Evolutionary conservation across 345 rosid genomes (phyloP).

Genomic region (Salix udensis): DNA sequence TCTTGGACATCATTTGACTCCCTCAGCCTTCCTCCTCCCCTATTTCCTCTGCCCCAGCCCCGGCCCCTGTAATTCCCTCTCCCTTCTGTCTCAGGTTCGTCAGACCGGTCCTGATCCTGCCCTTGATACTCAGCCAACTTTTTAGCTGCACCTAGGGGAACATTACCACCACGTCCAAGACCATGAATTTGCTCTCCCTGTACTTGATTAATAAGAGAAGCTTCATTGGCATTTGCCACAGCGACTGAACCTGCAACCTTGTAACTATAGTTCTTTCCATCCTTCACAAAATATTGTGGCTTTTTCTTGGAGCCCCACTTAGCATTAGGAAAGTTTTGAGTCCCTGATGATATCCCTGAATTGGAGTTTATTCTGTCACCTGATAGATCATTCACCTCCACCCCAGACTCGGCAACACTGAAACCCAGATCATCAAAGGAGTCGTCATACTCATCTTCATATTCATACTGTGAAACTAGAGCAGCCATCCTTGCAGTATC

Average conservation of each 20-base stretch:
- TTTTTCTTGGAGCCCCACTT: slow-evolving; percentile 79
- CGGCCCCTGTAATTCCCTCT: slow-evolving; percentile 51
- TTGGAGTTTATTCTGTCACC: slow-evolving; percentile 35
- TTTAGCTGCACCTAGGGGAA: slow-evolving; percentile 69
- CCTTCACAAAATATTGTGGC: slow-evolving; percentile 84
- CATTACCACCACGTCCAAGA: slow-evolving; percentile 89
- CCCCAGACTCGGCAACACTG: slow-evolving; percentile 58
- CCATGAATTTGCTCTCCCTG: slow-evolving; percentile 68
- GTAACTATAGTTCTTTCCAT: slow-evolving; percentile 94
- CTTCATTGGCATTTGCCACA: slow-evolving; percentile 73
- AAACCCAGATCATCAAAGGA: slow-evolving; percentile 93
- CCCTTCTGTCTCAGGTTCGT: slow-evolving; percentile 34
- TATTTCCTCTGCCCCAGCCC: slow-evolving; percentile 54
- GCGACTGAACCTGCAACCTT: slow-evolving; percentile 80
- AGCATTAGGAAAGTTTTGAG: slow-evolving; percentile 26
- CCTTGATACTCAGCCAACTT: slow-evolving; percentile 47
- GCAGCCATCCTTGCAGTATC: slow-evolving; percentile 52
- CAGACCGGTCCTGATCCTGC: slow-evolving; percentile 30
- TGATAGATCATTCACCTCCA: slow-evolving; percentile 63
- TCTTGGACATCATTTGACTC: slow-evolving; percentile 26
- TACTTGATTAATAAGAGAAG: slow-evolving; percentile 52
- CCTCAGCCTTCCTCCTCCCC: slow-evolving; percentile 14
- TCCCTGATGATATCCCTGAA: slow-evolving; percentile 30
- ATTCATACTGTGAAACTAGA: slow-evolving; percentile 68
- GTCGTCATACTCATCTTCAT: slow-evolving; percentile 95